Evolutionary conservation across 1,284 basidiomycete species (phyloP), one percentile per base, ranked within the genome.

Genomic region (Marasmius oreades): DNA sequence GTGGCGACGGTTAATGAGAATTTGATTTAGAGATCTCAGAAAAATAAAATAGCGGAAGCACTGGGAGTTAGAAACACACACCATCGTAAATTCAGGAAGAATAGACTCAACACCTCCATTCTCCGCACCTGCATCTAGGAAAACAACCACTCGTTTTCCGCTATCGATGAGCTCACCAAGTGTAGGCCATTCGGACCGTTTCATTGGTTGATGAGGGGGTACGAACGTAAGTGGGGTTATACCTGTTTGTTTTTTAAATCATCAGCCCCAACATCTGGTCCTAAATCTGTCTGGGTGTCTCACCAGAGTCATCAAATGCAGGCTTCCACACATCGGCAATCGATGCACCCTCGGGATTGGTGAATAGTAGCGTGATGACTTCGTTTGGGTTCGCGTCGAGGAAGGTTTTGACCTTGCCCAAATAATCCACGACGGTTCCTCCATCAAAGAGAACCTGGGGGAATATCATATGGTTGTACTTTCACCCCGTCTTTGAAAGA

Each of bases 311-410:
- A 47, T 81, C 71, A 71, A 91, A 92, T 0, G 80, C 78, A 10
- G 81, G 78, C 59, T 73, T 69, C 81, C 84, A 81, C 51, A 82
- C 62, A 31, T 74, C 70, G 1, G 73, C 63, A 3, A 85, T 70
- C 1, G 79, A 77, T 34, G 80, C 68, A 22, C 78, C 77, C 59
- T 90, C 88, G 3, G 79, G 80, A 69, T 90, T 91, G 50, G 88
- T 88, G 64, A 90, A 83, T 44, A 91, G 70, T 57, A 91, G 68
- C 0, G 87, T 87, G 57, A 90, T 64, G 59, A 90, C 86, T 69
- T 92, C 90, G 64, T 84, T 85, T 0, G 88, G 86, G 69, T 93
- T 90, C 2, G 75, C 69, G 57, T 82, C 78, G 37, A 91, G 71
- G 77, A 82, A 94, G 2, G 75, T 70, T 61, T 81, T 81, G 64